Percentiles rank a stretch among this genome's conserved stretches.
These are phyloP conservation scores for Xylariales sp. DNA, from an alignment of 2,329 filamentous ascomycete genomes.

Conservation along the genomic window DNA sequence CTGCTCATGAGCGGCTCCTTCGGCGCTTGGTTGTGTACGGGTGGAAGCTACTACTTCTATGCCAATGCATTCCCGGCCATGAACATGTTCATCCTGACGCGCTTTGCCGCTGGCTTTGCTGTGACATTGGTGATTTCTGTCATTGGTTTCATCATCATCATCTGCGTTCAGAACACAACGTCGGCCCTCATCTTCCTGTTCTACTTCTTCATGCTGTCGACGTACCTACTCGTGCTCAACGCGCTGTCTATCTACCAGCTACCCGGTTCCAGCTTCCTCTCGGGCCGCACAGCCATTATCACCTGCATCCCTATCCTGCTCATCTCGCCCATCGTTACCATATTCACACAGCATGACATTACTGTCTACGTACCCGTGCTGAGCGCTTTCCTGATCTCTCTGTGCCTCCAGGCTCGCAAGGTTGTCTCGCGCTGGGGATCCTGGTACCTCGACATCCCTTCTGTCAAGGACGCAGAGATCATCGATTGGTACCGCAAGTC, in stretches of 20 bases:
- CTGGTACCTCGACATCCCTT: conserved; percentile 3
- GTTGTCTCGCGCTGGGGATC: conserved; percentile 1
- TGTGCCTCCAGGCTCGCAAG: not conserved
- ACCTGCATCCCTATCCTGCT: conserved; percentile 4
- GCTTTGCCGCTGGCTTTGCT: conserved; percentile 2
- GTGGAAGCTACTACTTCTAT: conserved; percentile 5
- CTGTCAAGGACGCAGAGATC: conserved; percentile 1
- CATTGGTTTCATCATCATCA: conserved; percentile 2
- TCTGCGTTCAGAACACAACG: not conserved
- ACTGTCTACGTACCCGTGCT: conserved; percentile 1
- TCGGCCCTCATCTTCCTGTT: conserved; percentile 2
- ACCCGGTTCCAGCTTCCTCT: conserved; percentile 1
- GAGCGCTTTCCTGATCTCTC: not conserved
- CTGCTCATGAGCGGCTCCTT: conserved; percentile 1
- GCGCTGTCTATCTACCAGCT: conserved; percentile 4
- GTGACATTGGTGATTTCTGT: conserved; percentile 1
- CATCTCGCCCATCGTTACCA: conserved; percentile 3
- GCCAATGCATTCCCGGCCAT: conserved; percentile 5
- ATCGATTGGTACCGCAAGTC: conserved; percentile 1
- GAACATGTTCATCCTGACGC: conserved; percentile 4
- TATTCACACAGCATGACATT: not conserved
- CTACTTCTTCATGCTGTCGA: conserved; percentile 5
- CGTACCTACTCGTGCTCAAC: conserved; percentile 1
- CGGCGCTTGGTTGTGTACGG: conserved; percentile 2
- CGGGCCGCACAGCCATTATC: conserved; percentile 1